Evolutionary conservation across 2,329 filamentous ascomycete genomes (phyloP), one percentile per base, ranked within the genome.

Genomic region (Penicillium sp.): DNA sequence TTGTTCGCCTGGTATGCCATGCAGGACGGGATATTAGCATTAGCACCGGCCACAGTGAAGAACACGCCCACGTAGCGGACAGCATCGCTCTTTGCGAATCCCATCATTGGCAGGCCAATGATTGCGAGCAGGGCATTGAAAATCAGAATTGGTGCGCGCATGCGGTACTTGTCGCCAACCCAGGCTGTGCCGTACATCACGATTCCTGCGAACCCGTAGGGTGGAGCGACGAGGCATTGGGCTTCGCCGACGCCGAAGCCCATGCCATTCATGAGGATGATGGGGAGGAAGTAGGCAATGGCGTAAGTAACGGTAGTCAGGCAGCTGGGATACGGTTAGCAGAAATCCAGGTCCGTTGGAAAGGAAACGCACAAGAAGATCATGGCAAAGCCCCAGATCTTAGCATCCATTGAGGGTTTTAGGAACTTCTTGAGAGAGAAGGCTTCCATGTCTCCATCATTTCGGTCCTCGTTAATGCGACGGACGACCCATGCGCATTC

Each of bases 1-100:
- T 95, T 95, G 75, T 93, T 94, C 40, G 89, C 89, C 75, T 93
- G 90, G 75, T 90, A 94, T 0, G 89, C 82, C 77, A 95, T 84
- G 44, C 84, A 79, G 2, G 85, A 80, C 0, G 91, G 90, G 5
- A 93, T 79, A 68, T 94, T 94, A 60, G 86, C 82, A 72, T 91
- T 91, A 60, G 86, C 85, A 8, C 88, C 90, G 0, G 88, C 87
- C 0, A 88, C 87, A n/a, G 85, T 81, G 46, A 92, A 75, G 75
- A 92, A 92, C 54, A 90, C 81, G 52, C 88, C 89, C 58, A 90
- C 85, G 72, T 90, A 91, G 42, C 87, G 82, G 10, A 85, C 82
- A 2, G 69, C 78, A 3, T 82, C 63, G 59, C 72, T 79, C 25
- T 73, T 66, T 42, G 82, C 79, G 76, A 86, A 92, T 34, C 88